These are phyloP conservation scores for Adansonia rubrostipa DNA, from an alignment of 441 rosid species.

Conservation along the genomic window DNA sequence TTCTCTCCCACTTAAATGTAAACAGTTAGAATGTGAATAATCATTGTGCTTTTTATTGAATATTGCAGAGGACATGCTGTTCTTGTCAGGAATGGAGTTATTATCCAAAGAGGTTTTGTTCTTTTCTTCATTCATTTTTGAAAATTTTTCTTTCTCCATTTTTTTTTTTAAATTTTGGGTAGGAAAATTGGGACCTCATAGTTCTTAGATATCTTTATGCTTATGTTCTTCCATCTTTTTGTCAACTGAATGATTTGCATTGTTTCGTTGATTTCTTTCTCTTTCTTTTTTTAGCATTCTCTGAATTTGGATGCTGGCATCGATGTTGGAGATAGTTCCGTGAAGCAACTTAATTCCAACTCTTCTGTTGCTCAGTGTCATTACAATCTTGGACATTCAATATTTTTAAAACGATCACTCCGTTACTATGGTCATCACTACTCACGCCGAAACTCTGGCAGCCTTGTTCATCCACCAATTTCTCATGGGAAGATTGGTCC, in stretches of 20 bases:
- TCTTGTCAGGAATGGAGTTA: constrained; percentile 42
- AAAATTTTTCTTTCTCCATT: not conserved
- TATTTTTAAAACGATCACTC: constrained; percentile 60
- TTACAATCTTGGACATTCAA: constrained; percentile 49
- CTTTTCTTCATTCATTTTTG: not conserved
- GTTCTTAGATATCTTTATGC: not conserved
- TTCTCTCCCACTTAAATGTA: not conserved
- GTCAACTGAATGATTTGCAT: not conserved
- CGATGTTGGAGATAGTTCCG: constrained; percentile 40
- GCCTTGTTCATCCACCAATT: constrained; percentile 45
- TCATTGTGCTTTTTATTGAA: constrained; percentile 1
- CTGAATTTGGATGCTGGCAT: constrained; percentile 38
- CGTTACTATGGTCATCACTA: constrained; percentile 59
- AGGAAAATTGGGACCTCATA: not conserved
- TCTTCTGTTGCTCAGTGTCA: constrained; percentile 42
- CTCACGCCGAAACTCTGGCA: constrained; percentile 54
- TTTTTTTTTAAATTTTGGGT: too few relatives aligned
- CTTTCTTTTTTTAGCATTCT: constrained; percentile 41
- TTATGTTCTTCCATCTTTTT: not conserved
- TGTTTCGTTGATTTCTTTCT: not conserved
- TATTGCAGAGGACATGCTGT: constrained; percentile 54
- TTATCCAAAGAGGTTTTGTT: constrained; percentile 41
- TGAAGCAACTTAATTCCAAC: constrained; percentile 39
- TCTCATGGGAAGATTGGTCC: constrained; percentile 48
- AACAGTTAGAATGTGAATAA: not conserved